A percentile compares a stretch with the other conserved stretches of the same genome.
Conservation (phyloP, 306 rosid species). For the Calophaca sinica region DNA sequence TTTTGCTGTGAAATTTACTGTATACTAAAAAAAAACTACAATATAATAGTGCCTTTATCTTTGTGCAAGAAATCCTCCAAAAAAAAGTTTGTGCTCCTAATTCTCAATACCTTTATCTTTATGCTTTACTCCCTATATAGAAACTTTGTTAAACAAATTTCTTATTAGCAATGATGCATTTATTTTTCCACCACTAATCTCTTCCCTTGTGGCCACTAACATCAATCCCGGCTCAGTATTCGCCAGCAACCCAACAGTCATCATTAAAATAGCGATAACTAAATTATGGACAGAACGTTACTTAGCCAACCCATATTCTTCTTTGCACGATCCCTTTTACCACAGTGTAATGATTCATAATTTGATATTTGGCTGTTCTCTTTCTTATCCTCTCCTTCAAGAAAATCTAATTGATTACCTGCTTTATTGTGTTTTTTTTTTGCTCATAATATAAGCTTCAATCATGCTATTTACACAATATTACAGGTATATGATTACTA, state of each 20-base stretch:
- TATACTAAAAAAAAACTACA: neutral
- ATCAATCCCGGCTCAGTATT: conserved; percentile 19
- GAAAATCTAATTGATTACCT: conserved; percentile 12
- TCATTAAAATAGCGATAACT: conserved; percentile 42
- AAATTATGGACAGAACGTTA: conserved; percentile 8
- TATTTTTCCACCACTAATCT: neutral
- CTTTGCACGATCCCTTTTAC: neutral
- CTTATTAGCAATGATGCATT: conserved; percentile 41
- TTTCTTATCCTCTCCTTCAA: neutral
- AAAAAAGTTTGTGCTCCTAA: conserved; percentile 5
- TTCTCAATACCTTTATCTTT: conserved; percentile 43
- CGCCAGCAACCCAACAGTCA: conserved; percentile 4
- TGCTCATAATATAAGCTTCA: conserved; percentile 27
- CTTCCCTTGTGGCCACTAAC: neutral
- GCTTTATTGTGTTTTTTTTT: conserved; percentile 31
- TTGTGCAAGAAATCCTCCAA: neutral
- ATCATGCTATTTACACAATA: conserved; percentile 28
- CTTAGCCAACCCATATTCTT: neutral
- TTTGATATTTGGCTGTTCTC: neutral
- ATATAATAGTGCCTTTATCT: neutral
- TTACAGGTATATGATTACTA: neutral
- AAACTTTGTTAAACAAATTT: conserved; percentile 41
- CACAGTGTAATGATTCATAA: conserved; percentile 34
- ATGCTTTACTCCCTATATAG: no score
- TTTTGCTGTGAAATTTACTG: neutral